Evolutionary conservation across 768 basidiomycete genomes (phyloP), one percentile per base, ranked within the genome.

Genomic region (Lactarius trivialis): DNA sequence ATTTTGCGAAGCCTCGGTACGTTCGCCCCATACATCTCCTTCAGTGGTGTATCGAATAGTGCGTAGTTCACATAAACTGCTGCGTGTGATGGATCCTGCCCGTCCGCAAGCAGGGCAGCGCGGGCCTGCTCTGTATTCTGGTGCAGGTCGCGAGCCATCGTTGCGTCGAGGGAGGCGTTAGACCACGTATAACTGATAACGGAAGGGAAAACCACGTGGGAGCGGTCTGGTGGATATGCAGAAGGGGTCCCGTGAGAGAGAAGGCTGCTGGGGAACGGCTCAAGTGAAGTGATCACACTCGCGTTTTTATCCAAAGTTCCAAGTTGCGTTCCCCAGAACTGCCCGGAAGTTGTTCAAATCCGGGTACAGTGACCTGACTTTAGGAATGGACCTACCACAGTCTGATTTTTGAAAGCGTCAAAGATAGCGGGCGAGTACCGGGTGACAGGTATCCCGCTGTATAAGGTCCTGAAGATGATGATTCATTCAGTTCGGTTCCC

Each of bases 131-230:
- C 34, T 2, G 59, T 24, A 19, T 15, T n/a, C 11, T 53, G 60
- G n/a, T 69, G 70, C 19, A 76, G 70, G 7, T 79, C 77, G n/a
- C 73, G 49, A n/a, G 77, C 70, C 55, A 84, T 75, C 30, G 67
- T 61, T 7, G 69, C 70, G 63, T 85, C 84, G 1, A 70, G 70
- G 5, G 70, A 43, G 19, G 76, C 58, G 15, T 60, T 39, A 1
- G 26, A 11, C 24, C 50, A 65, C 17, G 9, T 0, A 15, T 41
- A 2, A 6, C 9, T 2, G 28, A 58, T 7, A 48, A 2, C 12
- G 12, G 56, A 33, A 14, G 60, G 64, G 21, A 65, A 49, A 41
- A 65, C 1, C 2, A 54, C 41, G 0, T 36, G 60, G 2, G 60
- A 55, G 34, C 64, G 64, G n/a, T 61, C 54, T 2, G 64, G 56